Conservation (phyloP, 2,329 filamentous ascomycete genomes). For the Alternaria longipes region DNA sequence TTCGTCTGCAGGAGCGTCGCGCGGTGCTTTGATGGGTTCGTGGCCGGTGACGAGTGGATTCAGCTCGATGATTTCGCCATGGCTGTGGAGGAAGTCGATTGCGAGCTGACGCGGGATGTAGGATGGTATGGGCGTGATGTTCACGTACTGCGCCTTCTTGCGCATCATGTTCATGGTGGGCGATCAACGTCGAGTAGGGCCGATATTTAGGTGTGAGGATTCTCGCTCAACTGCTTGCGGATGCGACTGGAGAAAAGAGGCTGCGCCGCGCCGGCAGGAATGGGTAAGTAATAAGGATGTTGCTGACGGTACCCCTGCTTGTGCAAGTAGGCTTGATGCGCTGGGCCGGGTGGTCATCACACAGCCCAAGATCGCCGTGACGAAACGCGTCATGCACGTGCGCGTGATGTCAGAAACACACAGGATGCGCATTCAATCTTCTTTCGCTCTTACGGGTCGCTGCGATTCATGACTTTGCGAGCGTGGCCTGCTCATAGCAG, state of each 20-base stretch:
- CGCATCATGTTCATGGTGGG: slow-evolving; percentile 47
- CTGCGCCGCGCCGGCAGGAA: neutral
- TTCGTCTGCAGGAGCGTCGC: slow-evolving; percentile 73
- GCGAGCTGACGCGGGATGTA: slow-evolving; percentile 77
- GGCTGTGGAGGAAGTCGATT: slow-evolving; percentile 75
- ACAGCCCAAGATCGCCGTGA: slow-evolving; percentile 19
- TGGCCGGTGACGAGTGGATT: slow-evolving; percentile 73
- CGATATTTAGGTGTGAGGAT: neutral
- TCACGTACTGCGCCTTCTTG: slow-evolving; percentile 72
- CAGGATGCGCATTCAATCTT: slow-evolving; percentile 1
- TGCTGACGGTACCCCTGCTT: slow-evolving; percentile 22
- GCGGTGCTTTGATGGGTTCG: slow-evolving; percentile 71
- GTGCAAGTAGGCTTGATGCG: slow-evolving; percentile 17
- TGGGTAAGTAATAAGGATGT: slow-evolving; percentile 9
- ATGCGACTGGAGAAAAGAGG: slow-evolving; percentile 6
- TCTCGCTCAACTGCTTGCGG: slow-evolving; percentile 4
- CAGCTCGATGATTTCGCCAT: slow-evolving; percentile 74
- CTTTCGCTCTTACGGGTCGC: neutral
- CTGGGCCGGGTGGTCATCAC: slow-evolving; percentile 20
- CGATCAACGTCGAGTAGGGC: slow-evolving; percentile 9
- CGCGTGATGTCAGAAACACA: slow-evolving; percentile 32
- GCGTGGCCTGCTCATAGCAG: neutral
- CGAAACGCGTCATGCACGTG: slow-evolving; percentile 40
- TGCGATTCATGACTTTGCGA: slow-evolving; percentile 1
- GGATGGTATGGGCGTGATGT: slow-evolving; percentile 74